Evolutionary conservation across 2,329 filamentous ascomycete genomes (phyloP).

Genomic region (Sarocladium kiliense): DNA sequence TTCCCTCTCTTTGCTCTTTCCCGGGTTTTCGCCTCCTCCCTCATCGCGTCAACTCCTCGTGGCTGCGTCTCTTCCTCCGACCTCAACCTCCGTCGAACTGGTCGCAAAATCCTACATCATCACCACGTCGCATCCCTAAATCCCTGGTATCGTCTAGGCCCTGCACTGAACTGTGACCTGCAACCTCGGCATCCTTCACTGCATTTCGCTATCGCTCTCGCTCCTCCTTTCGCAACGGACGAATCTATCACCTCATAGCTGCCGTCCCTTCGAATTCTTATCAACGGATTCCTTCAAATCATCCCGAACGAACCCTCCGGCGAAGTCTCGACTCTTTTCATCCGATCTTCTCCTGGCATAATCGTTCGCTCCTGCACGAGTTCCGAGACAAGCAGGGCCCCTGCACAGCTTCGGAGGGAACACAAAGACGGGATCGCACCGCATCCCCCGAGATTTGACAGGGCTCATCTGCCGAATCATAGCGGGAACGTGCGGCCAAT

Average conservation of each 20-base stretch:
- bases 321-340: not conserved
- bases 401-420: not conserved
- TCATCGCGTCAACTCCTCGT: not conserved
- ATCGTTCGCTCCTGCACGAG: not conserved
- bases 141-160: no score
- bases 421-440: conserved; percentile 2
- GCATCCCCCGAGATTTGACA: conserved; percentile 1
- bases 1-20: not conserved
- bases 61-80: not conserved
- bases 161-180: not conserved
- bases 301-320: not conserved
- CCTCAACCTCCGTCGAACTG: not conserved
- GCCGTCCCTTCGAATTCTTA: not conserved
- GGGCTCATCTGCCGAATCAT: conserved; percentile 1
- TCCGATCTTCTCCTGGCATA: not conserved
- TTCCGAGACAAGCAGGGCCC: not conserved
- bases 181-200: not conserved
- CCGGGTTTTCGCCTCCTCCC: not conserved
- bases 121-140: not conserved
- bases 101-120: not conserved
- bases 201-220: not conserved
- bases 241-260: not conserved
- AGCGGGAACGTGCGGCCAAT: conserved; percentile 1
- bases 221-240: not conserved
- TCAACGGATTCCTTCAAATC: not conserved